A percentile compares a stretch with the other conserved stretches of the same genome.
Evolutionary conservation across 495 filamentous ascomycete species (phyloP).

Genomic region (Aspergillus avenaceus): DNA sequence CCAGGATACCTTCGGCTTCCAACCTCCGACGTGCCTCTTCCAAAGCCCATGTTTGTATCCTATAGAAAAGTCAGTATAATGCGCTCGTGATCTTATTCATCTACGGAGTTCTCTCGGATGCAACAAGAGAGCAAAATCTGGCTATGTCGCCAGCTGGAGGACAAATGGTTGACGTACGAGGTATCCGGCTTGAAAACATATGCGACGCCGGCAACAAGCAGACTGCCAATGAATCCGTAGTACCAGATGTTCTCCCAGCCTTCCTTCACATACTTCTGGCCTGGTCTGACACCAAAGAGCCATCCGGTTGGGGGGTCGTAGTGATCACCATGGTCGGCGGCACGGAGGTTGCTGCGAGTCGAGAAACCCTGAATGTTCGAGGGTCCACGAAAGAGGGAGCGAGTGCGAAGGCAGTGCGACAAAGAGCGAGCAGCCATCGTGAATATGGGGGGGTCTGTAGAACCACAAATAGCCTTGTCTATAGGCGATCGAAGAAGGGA

Average conservation of each 20-base stretch:
- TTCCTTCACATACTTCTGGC: conserved; percentile 91
- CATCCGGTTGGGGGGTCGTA: conserved; percentile 91
- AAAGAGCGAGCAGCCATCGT: conserved; percentile 41
- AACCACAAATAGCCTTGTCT: conserved; percentile 5
- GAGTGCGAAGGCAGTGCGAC: conserved; percentile 40
- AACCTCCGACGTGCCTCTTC: conserved; percentile 92
- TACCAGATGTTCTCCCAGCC: conserved; percentile 89
- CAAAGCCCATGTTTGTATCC: conserved; percentile 98
- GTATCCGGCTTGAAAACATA: conserved; percentile 99
- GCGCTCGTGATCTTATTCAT: background rate
- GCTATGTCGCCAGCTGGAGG: background rate
- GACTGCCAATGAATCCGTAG: conserved; percentile 85
- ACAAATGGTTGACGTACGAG: conserved; percentile 62
- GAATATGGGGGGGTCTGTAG: conserved; percentile 17
- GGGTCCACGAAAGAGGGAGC: conserved; percentile 34
- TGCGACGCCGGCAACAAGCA: conserved; percentile 68
- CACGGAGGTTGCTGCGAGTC: conserved; percentile 37
- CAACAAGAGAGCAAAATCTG: background rate
- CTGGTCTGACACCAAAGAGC: conserved; percentile 86
- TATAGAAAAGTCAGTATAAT: conserved; percentile 37
- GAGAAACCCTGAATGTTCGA: conserved; percentile 41
- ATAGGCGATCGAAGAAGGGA: conserved; percentile 5
- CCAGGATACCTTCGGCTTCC: conserved; percentile 90
- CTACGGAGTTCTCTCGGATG: background rate
- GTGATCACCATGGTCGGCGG: conserved; percentile 62